Evolutionary conservation across 2,329 filamentous ascomycete species (phyloP).

Genomic region (Diaporthe sp.): DNA sequence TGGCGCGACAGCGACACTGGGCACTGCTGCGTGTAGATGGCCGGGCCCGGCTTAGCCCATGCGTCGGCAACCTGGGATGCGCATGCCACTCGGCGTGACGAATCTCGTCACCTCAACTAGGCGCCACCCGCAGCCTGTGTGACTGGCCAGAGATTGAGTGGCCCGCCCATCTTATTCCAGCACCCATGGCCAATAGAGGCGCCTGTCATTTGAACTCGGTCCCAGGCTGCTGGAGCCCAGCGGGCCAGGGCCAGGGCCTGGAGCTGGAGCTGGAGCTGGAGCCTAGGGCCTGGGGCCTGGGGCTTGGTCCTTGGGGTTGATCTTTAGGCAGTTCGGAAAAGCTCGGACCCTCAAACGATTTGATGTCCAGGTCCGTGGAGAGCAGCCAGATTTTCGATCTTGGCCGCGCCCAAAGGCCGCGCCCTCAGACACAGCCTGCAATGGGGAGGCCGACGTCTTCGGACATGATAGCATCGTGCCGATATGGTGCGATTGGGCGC

Average conservation of each 20-base stretch:
- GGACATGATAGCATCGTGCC: neutral
- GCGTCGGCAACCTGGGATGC: conserved; percentile 15
- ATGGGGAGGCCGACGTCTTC: neutral
- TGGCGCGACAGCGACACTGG: neutral
- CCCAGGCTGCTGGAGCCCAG: conserved; percentile 17
- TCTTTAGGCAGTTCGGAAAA: neutral
- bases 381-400: neutral
- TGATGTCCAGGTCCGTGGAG: neutral
- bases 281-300: neutral
- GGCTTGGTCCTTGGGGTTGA: neutral
- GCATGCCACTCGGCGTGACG: conserved; percentile 15
- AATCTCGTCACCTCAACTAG: conserved; percentile 15
- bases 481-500: neutral
- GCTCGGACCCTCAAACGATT: conserved; percentile 1
- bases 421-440: conserved; percentile 4
- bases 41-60: neutral
- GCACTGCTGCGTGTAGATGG: conserved; percentile 11
- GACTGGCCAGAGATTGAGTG: neutral
- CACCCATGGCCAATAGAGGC: conserved; percentile 7
- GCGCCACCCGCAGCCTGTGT: conserved; percentile 2
- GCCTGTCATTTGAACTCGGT: conserved; percentile 1
- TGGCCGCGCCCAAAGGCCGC: neutral
- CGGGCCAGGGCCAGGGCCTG: neutral
- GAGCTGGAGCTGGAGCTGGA: neutral
- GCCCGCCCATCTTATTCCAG: neutral